phyloP scores from a whole-genome alignment of 768 basidiomycete genomes.

The Rhodotorula babjevae region DNA sequence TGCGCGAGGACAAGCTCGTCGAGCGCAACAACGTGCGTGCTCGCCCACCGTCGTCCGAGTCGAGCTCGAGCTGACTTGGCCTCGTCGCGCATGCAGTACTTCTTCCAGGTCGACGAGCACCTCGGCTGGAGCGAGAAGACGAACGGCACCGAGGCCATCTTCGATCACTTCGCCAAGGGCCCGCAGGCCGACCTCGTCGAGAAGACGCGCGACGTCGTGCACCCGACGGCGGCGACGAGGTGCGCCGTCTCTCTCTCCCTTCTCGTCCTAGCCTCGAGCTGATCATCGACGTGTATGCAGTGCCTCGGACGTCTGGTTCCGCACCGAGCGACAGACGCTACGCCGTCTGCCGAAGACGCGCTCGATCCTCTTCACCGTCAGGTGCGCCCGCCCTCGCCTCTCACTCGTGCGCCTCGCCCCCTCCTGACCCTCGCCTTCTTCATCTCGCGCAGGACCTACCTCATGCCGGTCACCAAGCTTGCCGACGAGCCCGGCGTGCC shows the following conservation, averaged over 20 bases:
- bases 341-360: conserved; percentile 62
- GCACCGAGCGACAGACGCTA: conserved; percentile 65
- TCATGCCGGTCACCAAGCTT: conserved; percentile 49
- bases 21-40: conserved; percentile 60
- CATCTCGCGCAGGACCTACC: conserved; percentile 14
- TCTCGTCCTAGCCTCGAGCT: background rate
- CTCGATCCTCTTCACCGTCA: conserved; percentile 64
- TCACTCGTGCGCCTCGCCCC: no score
- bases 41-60: conserved; percentile 28
- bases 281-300: background rate
- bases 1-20: conserved; percentile 65
- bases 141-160: conserved; percentile 53
- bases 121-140: conserved; percentile 15
- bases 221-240: background rate
- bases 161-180: conserved; percentile 42
- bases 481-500: conserved; percentile 59
- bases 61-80: conserved; percentile 35
- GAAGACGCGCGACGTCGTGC: background rate
- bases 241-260: background rate
- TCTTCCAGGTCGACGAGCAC: conserved; percentile 16
- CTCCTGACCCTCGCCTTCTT: no score
- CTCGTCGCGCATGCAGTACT: background rate
- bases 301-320: conserved; percentile 53
- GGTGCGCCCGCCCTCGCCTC: conserved; percentile 44
- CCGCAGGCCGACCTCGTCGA: conserved; percentile 1